Base-by-base conservation (phyloP, 495 filamentous ascomycete species). In the Aspergillus sclerotioniger region DNA sequence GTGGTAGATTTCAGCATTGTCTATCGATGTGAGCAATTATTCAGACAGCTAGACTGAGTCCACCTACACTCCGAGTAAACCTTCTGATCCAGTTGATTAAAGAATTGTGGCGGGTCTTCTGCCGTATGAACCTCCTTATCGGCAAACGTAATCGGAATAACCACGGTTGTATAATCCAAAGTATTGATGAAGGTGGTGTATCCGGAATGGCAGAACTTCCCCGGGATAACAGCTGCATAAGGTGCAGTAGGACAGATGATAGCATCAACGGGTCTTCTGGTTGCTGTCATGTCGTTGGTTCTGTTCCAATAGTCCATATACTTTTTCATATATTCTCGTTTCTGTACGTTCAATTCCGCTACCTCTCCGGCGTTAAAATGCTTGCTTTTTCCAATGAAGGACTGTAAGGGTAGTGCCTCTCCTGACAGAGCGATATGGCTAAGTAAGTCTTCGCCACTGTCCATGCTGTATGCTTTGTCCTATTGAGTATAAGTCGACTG, bases 231-330 rank as follows among this genome's bases (percentile, higher is more conserved):
- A 1, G 84, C 78, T 19, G 76, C 74, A 51, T 75, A 70, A 16
- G 76, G 69, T n/a, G 77, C 77, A 29, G 69, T 39, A 15, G 80
- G 74, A 60, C 72, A 72, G 33, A 86, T 75, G 3, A 86, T 31
- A 17, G 74, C 82, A 56, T 86, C 82, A 12, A 82, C 79, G 0
- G 84, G 82, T 37, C 82, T 70, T 12, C 83, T 84, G 2, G 82
- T 87, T 7, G 76, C 74, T 0, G 83, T 87, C n/a, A 71, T 33
- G 17, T 73, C 61, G 1, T 67, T 70, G 0, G 85, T 89, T 41
- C 70, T 80, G 60, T 87, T 85, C 87, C 87, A 90, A 68, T 87
- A 88, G 32, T 86, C 84, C 78, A 85, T 78, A 58, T 88, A 88
- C 43, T 79, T 74, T 61, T 85, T 87, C 66, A 84, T 81, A 51